phyloP scores from a whole-genome alignment of 805 yeast species.

The Sungouiella blattae region DNA sequence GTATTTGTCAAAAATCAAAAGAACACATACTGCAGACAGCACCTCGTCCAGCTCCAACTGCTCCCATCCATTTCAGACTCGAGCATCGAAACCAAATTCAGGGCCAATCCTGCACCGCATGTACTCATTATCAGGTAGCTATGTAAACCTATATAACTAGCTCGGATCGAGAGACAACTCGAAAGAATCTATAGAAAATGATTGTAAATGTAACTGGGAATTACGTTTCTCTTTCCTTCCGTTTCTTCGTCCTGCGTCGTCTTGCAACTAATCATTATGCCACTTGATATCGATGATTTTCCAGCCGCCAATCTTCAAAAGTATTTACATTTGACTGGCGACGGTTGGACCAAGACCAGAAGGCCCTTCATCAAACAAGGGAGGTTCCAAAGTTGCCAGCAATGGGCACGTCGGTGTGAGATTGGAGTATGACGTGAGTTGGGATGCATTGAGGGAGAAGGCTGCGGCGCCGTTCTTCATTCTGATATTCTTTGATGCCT shows the following conservation, averaged over 20 bases:
- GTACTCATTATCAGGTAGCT: conserved; percentile 4
- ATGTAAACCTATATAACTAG: conserved; percentile 4
- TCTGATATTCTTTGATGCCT: background rate
- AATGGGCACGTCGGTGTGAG: background rate
- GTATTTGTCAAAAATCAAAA: too few species aligned
- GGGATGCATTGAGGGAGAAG: background rate
- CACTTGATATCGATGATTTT: too few species aligned
- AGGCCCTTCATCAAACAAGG: too few species aligned
- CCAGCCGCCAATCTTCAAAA: background rate
- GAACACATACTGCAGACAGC: background rate
- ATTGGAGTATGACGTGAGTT: conserved; percentile 1
- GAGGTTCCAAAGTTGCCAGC: background rate
- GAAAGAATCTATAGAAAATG: conserved; percentile 1
- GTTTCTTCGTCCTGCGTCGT: too few species aligned
- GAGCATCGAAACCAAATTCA: background rate
- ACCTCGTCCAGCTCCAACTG: background rate
- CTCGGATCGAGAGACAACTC: background rate
- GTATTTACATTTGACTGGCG: conserved; percentile 4
- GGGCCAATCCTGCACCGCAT: conserved; percentile 1
- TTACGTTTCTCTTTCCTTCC: too few species aligned
- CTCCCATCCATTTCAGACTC: background rate
- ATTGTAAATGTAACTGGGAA: too few species aligned
- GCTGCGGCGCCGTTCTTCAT: background rate
- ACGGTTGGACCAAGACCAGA: too few species aligned
- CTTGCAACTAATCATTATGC: too few species aligned